Percentiles rank a stretch among this genome's conserved stretches.
These are phyloP conservation scores for Geotrichum restrictum DNA, from an alignment of 1,139 yeast genomes.

Conservation along the genomic window DNA sequence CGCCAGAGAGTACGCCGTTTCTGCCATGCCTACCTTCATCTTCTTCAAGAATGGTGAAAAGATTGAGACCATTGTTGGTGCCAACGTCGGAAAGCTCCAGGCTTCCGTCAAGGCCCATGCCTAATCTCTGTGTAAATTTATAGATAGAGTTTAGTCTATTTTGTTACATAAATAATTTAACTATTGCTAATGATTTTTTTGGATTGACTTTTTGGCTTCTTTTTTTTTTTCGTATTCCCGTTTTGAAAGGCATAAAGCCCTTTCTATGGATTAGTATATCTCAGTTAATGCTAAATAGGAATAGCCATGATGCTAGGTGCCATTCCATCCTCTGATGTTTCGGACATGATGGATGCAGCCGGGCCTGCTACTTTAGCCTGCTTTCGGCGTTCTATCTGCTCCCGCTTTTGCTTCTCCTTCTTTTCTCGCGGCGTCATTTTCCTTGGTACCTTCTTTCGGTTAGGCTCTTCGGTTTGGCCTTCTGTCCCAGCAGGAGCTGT, in stretches of 20 bases:
- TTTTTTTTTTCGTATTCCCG: too few species aligned
- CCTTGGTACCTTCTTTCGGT: slow-evolving; percentile 22
- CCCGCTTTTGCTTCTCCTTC: slow-evolving; percentile 35
- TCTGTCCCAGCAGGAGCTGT: slow-evolving; percentile 7
- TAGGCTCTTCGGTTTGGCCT: slow-evolving; percentile 7
- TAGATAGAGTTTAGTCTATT: too few species aligned
- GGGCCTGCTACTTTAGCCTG: neutral
- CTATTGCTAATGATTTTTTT: neutral
- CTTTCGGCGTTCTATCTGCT: slow-evolving; percentile 31
- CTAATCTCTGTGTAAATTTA: slow-evolving; percentile 3
- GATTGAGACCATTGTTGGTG: slow-evolving; percentile 68
- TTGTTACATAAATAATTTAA: neutral
- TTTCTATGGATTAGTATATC: too few species aligned
- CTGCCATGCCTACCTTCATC: slow-evolving; percentile 87
- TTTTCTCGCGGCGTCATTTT: slow-evolving; percentile 33
- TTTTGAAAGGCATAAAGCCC: too few species aligned
- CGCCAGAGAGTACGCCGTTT: slow-evolving; percentile 64
- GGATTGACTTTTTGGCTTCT: neutral
- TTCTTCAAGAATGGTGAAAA: slow-evolving; percentile 66
- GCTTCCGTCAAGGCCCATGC: slow-evolving; percentile 37
- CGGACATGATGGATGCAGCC: neutral
- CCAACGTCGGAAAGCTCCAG: slow-evolving; percentile 43
- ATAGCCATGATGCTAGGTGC: slow-evolving; percentile 2
- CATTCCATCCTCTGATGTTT: neutral
- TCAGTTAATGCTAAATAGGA: slow-evolving; percentile 7